Conservation (phyloP, 345 rosid genomes). For the Erodium maritimum region DNA sequence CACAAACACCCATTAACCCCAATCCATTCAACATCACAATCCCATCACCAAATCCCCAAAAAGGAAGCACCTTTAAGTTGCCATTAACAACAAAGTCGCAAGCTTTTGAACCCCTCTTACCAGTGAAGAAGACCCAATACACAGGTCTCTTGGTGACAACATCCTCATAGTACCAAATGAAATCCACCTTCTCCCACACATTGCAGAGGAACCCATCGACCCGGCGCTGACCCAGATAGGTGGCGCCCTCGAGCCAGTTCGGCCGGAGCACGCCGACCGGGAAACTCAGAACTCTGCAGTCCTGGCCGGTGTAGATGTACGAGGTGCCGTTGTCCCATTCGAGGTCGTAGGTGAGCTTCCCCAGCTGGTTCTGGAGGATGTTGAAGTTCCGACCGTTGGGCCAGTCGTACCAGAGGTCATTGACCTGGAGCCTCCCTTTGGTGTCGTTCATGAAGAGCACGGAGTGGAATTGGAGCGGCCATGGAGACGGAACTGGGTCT, state of each 20-base stretch:
- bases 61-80: too few relatives aligned
- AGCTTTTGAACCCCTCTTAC: slow-evolving; percentile 6
- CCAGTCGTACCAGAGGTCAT: slow-evolving; percentile 64
- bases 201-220: slow-evolving; percentile 48
- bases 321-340: slow-evolving; percentile 62
- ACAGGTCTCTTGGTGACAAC: slow-evolving; percentile 43
- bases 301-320: slow-evolving; percentile 27
- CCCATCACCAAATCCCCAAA: not conserved
- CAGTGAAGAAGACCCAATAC: slow-evolving; percentile 46
- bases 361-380: slow-evolving; percentile 44
- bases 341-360: slow-evolving; percentile 32
- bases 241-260: slow-evolving; percentile 45
- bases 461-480: slow-evolving; percentile 49
- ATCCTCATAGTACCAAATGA: slow-evolving; percentile 50
- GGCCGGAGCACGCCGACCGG: slow-evolving; percentile 57
- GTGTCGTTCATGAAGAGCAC: slow-evolving; percentile 34
- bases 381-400: slow-evolving; percentile 47
- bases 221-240: slow-evolving; percentile 37
- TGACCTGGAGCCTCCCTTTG: slow-evolving; percentile 24
- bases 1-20: too few relatives aligned
- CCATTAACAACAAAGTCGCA: too few relatives aligned
- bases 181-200: slow-evolving; percentile 56
- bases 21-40: too few relatives aligned
- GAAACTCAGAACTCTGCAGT: slow-evolving; percentile 20
- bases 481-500: slow-evolving; percentile 29